Evolutionary conservation across 768 basidiomycete species (phyloP).

Genomic region (Mycena filopes): DNA sequence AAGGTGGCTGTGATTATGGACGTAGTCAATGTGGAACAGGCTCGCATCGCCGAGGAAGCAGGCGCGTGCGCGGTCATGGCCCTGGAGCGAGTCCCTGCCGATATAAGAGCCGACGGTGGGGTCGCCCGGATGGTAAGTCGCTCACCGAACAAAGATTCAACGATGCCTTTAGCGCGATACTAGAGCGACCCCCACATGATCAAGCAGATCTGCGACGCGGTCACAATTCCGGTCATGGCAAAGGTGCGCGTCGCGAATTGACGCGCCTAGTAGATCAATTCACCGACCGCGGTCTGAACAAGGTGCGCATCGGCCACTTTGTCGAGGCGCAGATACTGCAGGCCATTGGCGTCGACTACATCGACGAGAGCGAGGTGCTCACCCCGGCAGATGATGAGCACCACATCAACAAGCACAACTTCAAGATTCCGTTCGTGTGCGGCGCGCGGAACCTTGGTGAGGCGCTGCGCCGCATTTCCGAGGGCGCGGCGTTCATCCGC

Average conservation of each 20-base stretch:
- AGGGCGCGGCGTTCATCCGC: slow-evolving; percentile 98
- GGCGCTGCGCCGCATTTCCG: slow-evolving; percentile 94
- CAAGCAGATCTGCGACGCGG: slow-evolving; percentile 93
- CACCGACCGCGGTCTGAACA: no score
- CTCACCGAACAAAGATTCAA: slow-evolving; percentile 1
- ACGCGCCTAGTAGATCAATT: no score
- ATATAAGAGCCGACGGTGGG: slow-evolving; percentile 91
- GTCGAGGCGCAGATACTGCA: slow-evolving; percentile 98
- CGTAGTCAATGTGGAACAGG: slow-evolving; percentile 80
- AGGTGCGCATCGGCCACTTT: slow-evolving; percentile 91
- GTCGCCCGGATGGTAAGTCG: slow-evolving; percentile 92
- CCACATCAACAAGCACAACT: slow-evolving; percentile 96
- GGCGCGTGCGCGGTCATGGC: slow-evolving; percentile 97
- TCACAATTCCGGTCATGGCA: slow-evolving; percentile 97
- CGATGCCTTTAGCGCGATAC: background rate
- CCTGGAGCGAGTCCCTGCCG: slow-evolving; percentile 93
- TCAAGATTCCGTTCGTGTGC: slow-evolving; percentile 96
- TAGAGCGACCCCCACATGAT: slow-evolving; percentile 97
- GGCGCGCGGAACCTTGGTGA: slow-evolving; percentile 96
- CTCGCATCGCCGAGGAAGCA: slow-evolving; percentile 15
- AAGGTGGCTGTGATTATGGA: slow-evolving; percentile 97
- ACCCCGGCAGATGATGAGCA: slow-evolving; percentile 96
- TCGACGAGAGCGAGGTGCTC: slow-evolving; percentile 94
- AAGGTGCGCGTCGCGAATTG: slow-evolving; percentile 93
- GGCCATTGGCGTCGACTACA: slow-evolving; percentile 94